phyloP scores from a whole-genome alignment of 768 basidiomycete species.

The Tulasnella sp. region DNA sequence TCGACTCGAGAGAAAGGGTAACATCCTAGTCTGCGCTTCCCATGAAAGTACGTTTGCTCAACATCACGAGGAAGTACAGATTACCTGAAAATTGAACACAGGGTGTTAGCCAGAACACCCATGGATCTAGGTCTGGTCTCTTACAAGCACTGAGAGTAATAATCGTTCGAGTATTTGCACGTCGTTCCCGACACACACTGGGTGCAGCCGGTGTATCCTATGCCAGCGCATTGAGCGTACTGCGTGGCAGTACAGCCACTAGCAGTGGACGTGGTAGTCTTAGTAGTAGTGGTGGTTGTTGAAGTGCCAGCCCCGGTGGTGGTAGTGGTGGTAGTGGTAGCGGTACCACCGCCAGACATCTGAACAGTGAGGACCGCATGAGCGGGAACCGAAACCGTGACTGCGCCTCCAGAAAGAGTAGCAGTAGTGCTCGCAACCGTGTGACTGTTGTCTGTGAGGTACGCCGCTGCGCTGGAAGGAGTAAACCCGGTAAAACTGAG shows the following conservation, averaged over 20 bases:
- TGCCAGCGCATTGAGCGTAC: conserved; percentile 2
- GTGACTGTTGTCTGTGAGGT: not conserved
- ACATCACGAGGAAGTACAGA: too few species aligned
- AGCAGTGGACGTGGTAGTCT: not conserved
- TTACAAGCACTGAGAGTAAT: not conserved
- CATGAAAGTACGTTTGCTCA: not conserved
- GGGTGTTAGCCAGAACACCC: too few species aligned
- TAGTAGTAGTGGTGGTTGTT: not conserved
- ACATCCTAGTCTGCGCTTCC: too few species aligned
- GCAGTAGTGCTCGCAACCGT: not conserved
- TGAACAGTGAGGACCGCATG: not conserved
- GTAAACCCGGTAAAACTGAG: not conserved
- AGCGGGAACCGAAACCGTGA: not conserved
- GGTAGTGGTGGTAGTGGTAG: not conserved
- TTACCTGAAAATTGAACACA: too few species aligned
- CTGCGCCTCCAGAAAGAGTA: not conserved
- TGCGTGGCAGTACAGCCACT: not conserved
- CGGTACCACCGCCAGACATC: not conserved
- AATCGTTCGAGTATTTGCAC: conserved; percentile 14
- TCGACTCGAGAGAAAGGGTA: too few species aligned
- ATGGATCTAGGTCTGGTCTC: not conserved
- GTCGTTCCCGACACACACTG: conserved; percentile 14
- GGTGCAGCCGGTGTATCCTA: conserved; percentile 13
- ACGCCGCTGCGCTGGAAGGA: not conserved
- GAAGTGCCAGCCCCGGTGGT: not conserved